Evolutionary conservation across 2,329 filamentous ascomycete genomes (phyloP).

Genomic region (Fusarium temperatum): DNA sequence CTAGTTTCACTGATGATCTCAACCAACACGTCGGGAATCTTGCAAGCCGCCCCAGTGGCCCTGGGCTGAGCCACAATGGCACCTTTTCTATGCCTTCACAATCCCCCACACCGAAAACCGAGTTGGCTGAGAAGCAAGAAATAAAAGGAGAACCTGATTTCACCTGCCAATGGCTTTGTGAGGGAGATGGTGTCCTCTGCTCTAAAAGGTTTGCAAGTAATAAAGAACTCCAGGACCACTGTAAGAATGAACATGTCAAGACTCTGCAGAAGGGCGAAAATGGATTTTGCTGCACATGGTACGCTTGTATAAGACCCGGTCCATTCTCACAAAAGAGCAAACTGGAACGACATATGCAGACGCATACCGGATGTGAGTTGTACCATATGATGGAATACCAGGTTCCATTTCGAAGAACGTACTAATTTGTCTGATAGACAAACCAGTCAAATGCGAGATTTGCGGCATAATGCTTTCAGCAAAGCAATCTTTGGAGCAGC

Average conservation of each 20-base stretch:
- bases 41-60: not conserved
- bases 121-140: conserved; percentile 21
- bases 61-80: not conserved
- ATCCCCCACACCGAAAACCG: conserved; percentile 17
- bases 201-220: conserved; percentile 52
- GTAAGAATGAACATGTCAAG: conserved; percentile 60
- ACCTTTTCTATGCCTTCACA: conserved; percentile 1
- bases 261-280: conserved; percentile 53
- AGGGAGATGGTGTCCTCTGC: conserved; percentile 42
- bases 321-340: conserved; percentile 70
- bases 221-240: conserved; percentile 64
- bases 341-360: conserved; percentile 71
- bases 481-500: conserved; percentile 73
- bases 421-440: conserved; percentile 54
- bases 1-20: conserved; percentile 11
- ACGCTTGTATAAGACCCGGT: conserved; percentile 61
- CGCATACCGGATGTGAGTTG: conserved; percentile 69
- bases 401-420: not conserved
- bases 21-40: conserved; percentile 14
- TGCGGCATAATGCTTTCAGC: conserved; percentile 70
- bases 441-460: conserved; percentile 64
- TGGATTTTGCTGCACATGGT: conserved; percentile 66
- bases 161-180: conserved; percentile 47
- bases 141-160: conserved; percentile 40
- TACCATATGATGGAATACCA: not conserved